phyloP scores from a whole-genome alignment of 192 early-diverging fungal species.

The Globomyces pollinis-pini region DNA sequence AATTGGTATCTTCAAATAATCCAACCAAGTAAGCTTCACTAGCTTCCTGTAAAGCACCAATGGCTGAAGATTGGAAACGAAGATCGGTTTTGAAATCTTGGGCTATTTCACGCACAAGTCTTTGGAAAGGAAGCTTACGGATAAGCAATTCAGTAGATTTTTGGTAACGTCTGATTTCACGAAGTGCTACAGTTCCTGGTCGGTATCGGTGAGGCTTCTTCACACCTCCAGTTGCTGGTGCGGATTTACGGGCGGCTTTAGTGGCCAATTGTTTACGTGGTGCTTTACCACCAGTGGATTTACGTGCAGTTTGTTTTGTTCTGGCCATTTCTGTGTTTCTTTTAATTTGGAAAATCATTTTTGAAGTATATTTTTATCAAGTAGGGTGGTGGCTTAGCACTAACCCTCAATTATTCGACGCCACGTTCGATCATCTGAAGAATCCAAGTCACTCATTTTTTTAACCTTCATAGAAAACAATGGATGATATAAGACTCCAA shows the following conservation, averaged over 20 bases:
- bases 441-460: too few species aligned
- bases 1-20: constrained; percentile 90
- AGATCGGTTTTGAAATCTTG: constrained; percentile 99
- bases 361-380: too few species aligned
- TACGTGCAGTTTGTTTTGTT: constrained; percentile 95
- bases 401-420: too few species aligned
- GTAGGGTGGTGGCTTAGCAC: too few species aligned
- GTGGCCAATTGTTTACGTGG: constrained; percentile 92
- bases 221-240: constrained; percentile 90
- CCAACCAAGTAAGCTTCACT: constrained; percentile 86
- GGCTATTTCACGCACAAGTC: constrained; percentile 95
- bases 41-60: constrained; percentile 98
- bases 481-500: too few species aligned
- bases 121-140: constrained; percentile 79
- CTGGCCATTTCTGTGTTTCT: constrained; percentile 53
- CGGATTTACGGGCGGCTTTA: constrained; percentile 93
- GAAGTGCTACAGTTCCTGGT: constrained; percentile 74
- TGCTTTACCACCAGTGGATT: constrained; percentile 98
- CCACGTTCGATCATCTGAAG: too few species aligned
- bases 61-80: constrained; percentile 98
- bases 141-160: constrained; percentile 72
- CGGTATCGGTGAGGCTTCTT: constrained; percentile 61
- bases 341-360: too few species aligned
- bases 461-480: too few species aligned
- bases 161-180: constrained; percentile 82